Evolutionary conservation across 768 basidiomycete genomes (phyloP).

Genomic region (Coprinellus micaceus): DNA sequence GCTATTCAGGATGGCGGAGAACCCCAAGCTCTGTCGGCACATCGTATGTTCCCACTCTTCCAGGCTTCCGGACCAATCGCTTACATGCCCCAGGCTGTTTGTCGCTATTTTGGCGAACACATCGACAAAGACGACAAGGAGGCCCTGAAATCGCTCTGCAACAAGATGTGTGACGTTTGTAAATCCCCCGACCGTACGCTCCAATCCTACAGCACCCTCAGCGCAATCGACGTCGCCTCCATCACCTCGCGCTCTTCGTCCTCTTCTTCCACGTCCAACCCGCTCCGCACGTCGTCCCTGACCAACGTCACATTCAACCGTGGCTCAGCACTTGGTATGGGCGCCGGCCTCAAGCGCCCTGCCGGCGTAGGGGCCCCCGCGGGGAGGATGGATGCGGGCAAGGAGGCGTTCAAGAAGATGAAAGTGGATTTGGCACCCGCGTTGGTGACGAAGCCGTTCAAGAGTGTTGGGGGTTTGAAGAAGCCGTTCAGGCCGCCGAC

Average conservation of each 20-base stretch:
- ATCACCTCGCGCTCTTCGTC: not conserved
- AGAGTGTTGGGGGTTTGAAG: constrained; percentile 35
- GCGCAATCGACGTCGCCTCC: constrained; percentile 27
- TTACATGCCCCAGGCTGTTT: constrained; percentile 53
- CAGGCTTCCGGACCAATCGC: too few species aligned
- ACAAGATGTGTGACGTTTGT: constrained; percentile 85
- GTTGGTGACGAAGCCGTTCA: constrained; percentile 47
- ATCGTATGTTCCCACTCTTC: constrained; percentile 43
- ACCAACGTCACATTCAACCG: not conserved
- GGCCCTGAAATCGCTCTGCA: constrained; percentile 51
- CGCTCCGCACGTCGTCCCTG: not conserved
- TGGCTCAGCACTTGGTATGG: not conserved
- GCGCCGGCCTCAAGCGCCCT: not conserved
- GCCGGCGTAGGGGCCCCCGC: not conserved
- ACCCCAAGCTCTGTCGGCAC: constrained; percentile 59
- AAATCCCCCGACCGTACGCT: constrained; percentile 69
- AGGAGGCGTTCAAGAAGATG: constrained; percentile 25
- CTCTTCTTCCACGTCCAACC: not conserved
- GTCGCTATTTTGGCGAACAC: constrained; percentile 75
- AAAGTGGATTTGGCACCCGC: constrained; percentile 29
- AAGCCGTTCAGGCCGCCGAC: constrained; percentile 52
- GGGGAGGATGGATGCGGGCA: constrained; percentile 7
- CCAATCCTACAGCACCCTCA: constrained; percentile 46
- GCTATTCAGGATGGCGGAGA: constrained; percentile 54
- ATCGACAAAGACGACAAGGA: constrained; percentile 48